Evolutionary conservation across 1,139 yeast species (phyloP).

Genomic region (Pichia sp.): DNA sequence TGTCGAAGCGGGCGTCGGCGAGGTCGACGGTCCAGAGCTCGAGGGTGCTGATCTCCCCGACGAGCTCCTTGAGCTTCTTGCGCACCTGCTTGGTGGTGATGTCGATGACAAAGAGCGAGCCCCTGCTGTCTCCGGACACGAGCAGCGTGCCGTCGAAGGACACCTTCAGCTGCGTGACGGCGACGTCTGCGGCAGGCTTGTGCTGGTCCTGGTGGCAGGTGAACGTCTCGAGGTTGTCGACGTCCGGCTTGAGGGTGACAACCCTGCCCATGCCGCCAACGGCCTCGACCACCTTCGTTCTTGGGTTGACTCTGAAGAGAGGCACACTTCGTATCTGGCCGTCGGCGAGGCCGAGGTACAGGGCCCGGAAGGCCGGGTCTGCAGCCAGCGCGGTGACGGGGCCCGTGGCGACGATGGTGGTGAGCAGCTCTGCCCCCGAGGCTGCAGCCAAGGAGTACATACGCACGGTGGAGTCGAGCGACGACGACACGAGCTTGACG

Average conservation of each 20-base stretch:
- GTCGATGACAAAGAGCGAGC: constrained; percentile 68
- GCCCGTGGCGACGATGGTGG: constrained; percentile 66
- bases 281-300: constrained; percentile 42
- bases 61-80: constrained; percentile 56
- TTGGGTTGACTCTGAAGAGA: constrained; percentile 38
- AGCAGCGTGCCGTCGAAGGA: constrained; percentile 75
- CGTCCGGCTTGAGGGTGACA: constrained; percentile 48
- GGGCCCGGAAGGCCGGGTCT: constrained; percentile 80
- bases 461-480: constrained; percentile 73
- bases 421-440: constrained; percentile 40
- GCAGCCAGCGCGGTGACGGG: constrained; percentile 56
- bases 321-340: constrained; percentile 61
- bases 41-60: constrained; percentile 26
- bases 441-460: constrained; percentile 47
- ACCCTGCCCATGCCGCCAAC: constrained; percentile 55
- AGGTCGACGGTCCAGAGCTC: constrained; percentile 22
- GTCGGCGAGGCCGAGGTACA: constrained; percentile 64
- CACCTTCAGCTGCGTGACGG: constrained; percentile 51
- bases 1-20: constrained; percentile 20
- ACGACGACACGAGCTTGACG: constrained; percentile 62
- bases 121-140: constrained; percentile 69
- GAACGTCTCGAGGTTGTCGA: constrained; percentile 48
- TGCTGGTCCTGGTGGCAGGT: constrained; percentile 45
- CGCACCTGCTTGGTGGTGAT: constrained; percentile 72
- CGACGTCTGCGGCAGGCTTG: constrained; percentile 17